Evolutionary conservation across 1,284 basidiomycete genomes (phyloP).

Genomic region (Caloboletus firmus): DNA sequence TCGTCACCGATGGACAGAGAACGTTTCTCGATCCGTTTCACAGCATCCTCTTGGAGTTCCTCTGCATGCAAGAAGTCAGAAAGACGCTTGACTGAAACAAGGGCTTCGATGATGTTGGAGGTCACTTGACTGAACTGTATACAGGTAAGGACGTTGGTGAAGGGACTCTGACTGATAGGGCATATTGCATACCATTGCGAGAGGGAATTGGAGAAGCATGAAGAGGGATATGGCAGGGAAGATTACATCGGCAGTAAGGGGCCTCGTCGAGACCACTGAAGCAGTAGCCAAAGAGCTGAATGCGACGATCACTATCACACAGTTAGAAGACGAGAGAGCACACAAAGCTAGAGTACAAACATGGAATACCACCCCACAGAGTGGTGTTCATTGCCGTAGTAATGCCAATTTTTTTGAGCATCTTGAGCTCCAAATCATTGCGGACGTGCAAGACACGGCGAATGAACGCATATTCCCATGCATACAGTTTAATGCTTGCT

Average conservation of each 20-base stretch:
- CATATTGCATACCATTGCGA: conserved; percentile 67
- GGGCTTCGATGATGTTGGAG: conserved; percentile 79
- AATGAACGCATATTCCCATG: conserved; percentile 88
- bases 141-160: neutral
- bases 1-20: conserved; percentile 61
- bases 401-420: conserved; percentile 81
- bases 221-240: conserved; percentile 95
- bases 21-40: conserved; percentile 49
- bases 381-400: conserved; percentile 60
- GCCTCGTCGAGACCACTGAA: conserved; percentile 63
- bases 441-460: conserved; percentile 73
- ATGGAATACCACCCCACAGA: conserved; percentile 68
- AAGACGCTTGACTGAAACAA: conserved; percentile 83
- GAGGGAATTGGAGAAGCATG: conserved; percentile 85
- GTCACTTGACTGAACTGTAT: conserved; percentile 68
- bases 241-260: conserved; percentile 88
- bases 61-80: conserved; percentile 75
- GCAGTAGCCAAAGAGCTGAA: conserved; percentile 88
- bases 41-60: conserved; percentile 79
- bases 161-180: neutral
- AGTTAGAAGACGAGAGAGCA: conserved; percentile 33
- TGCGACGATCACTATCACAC: conserved; percentile 68
- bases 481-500: conserved; percentile 73
- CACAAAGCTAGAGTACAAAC: conserved; percentile 30
- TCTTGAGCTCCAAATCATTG: conserved; percentile 82